Conservation (phyloP, 2,329 filamentous ascomycete species). For the Botryotinia calthae region DNA sequence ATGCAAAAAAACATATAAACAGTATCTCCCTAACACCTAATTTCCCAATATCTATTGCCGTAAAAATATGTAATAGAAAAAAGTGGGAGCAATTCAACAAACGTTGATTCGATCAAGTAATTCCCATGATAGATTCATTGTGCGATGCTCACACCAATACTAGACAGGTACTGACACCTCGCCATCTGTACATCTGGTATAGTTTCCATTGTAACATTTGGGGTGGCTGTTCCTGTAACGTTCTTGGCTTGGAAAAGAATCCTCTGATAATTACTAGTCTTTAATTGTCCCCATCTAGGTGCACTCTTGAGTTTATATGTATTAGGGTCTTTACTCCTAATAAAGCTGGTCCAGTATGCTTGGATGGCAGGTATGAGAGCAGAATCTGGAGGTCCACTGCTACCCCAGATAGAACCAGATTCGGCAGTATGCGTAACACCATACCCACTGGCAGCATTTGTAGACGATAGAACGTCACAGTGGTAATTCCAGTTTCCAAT, state of each 20-base stretch:
- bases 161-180: slow-evolving; percentile 18
- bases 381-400: slow-evolving; percentile 40
- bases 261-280: not conserved
- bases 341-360: slow-evolving; percentile 72
- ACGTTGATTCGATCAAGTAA: not conserved
- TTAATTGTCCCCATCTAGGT: slow-evolving; percentile 49
- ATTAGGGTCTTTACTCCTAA: slow-evolving; percentile 65
- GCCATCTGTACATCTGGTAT: slow-evolving; percentile 4
- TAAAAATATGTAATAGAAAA: not conserved
- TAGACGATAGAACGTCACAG: slow-evolving; percentile 56
- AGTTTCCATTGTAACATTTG: slow-evolving; percentile 18
- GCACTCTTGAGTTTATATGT: slow-evolving; percentile 44
- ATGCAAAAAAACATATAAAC: not conserved
- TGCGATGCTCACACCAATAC: slow-evolving; percentile 13
- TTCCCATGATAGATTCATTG: not conserved
- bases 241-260: slow-evolving; percentile 6
- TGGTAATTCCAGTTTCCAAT: slow-evolving; percentile 62
- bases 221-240: not conserved
- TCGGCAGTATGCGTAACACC: slow-evolving; percentile 69
- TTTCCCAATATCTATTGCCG: not conserved
- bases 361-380: slow-evolving; percentile 51
- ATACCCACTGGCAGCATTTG: slow-evolving; percentile 49
- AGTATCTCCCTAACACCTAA: not conserved
- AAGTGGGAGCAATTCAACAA: not conserved
- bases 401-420: slow-evolving; percentile 62